These are phyloP conservation scores for Penicillium thymicola DNA, from an alignment of 2,329 filamentous ascomycete genomes.

Conservation along the genomic window DNA sequence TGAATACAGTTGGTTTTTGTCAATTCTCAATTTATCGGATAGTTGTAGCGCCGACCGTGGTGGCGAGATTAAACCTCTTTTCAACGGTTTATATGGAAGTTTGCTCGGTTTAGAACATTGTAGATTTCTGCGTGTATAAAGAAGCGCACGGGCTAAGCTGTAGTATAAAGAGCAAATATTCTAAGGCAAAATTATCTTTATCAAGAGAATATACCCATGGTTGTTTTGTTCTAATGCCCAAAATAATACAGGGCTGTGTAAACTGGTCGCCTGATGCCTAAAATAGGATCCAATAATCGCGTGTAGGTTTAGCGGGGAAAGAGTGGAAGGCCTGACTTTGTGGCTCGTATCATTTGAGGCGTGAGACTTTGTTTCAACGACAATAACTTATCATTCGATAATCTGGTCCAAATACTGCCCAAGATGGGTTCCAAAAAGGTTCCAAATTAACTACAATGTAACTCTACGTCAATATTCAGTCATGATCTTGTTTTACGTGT, in stretches of 20 bases:
- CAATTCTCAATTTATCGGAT: background rate
- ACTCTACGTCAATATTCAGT: constrained; percentile 1
- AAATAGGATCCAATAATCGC: background rate
- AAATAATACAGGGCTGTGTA: background rate
- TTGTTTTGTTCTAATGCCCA: background rate
- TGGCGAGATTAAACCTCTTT: background rate
- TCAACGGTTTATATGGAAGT: background rate
- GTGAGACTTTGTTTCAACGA: background rate
- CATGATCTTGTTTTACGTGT: background rate
- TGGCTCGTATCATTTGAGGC: background rate
- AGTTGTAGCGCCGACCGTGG: background rate
- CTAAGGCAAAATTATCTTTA: too few relatives aligned
- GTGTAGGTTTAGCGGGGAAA: background rate
- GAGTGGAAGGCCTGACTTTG: background rate
- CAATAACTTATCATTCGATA: background rate
- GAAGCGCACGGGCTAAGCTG: background rate
- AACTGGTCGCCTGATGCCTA: background rate
- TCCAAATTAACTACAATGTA: background rate
- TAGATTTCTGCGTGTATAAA: background rate
- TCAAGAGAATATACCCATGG: background rate
- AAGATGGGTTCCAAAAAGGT: background rate
- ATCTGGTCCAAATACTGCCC: background rate
- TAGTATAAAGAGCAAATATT: too few relatives aligned
- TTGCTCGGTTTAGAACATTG: background rate
- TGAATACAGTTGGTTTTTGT: background rate